Conservation (phyloP, 805 yeast genomes). For the Metschnikowia proteae region DNA sequence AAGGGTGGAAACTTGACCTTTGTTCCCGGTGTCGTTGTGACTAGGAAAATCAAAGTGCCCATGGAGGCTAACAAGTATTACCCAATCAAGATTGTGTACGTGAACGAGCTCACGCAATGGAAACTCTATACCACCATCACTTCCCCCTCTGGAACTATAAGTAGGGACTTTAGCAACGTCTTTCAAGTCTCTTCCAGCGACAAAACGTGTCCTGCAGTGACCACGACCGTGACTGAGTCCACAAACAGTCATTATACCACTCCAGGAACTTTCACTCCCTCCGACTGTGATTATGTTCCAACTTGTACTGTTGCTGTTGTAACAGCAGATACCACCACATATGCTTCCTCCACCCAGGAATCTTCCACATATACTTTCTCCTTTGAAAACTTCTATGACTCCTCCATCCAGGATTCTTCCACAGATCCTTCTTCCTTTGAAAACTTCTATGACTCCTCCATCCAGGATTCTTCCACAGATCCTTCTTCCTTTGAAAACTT, state of each 20-base stretch:
- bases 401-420: too few relatives aligned
- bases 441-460: background rate
- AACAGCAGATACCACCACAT: background rate
- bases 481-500: background rate
- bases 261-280: constrained; percentile 3
- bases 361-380: background rate
- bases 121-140: constrained; percentile 2
- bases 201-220: constrained; percentile 3
- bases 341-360: background rate
- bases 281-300: background rate
- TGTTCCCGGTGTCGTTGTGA: background rate
- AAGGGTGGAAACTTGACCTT: constrained; percentile 1
- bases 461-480: too few relatives aligned
- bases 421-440: background rate
- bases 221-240: background rate
- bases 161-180: background rate
- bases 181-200: background rate
- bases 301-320: constrained; percentile 4
- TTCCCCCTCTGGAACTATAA: background rate
- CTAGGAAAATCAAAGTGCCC: background rate
- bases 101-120: constrained; percentile 6
- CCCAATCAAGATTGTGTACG: constrained; percentile 6
- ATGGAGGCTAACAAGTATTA: constrained; percentile 3
- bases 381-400: background rate
- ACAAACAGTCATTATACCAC: background rate